Conservation (phyloP, 768 basidiomycete species). For the Fomitopsis pulvina region DNA sequence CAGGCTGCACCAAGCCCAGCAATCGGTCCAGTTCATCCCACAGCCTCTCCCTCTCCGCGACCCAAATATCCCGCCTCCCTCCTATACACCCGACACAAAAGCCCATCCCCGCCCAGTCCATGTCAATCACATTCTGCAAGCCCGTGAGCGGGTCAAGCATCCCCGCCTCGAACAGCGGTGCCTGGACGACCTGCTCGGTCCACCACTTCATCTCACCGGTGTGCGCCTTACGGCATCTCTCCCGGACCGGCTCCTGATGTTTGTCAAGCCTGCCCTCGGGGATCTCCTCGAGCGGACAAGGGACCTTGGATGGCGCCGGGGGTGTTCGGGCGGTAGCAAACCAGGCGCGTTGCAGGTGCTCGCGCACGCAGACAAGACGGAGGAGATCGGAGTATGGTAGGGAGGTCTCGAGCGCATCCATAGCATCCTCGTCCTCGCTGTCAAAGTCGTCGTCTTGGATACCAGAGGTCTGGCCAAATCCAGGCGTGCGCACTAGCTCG, state of each 20-base stretch:
- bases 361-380: slow-evolving; percentile 17
- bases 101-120: slow-evolving; percentile 24
- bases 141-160: slow-evolving; percentile 31
- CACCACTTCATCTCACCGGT: slow-evolving; percentile 9
- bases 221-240: slow-evolving; percentile 10
- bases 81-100: slow-evolving; percentile 30
- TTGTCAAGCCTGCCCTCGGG: background rate
- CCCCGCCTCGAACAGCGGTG: slow-evolving; percentile 22
- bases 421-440: background rate
- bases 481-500: slow-evolving; percentile 28
- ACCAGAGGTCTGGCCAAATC: slow-evolving; percentile 20
- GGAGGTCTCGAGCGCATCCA: background rate
- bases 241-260: background rate
- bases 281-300: slow-evolving; percentile 16
- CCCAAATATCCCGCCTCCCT: slow-evolving; percentile 24
- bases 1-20: slow-evolving; percentile 16
- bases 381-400: slow-evolving; percentile 16
- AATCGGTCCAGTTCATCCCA: slow-evolving; percentile 27
- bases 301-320: slow-evolving; percentile 11
- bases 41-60: slow-evolving; percentile 21
- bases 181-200: slow-evolving; percentile 11
- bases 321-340: slow-evolving; percentile 13
- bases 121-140: slow-evolving; percentile 24
- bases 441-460: slow-evolving; percentile 2
- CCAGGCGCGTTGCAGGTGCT: slow-evolving; percentile 20